Conservation (phyloP, 305 asterid genomes). For the Striga hermonthica region DNA sequence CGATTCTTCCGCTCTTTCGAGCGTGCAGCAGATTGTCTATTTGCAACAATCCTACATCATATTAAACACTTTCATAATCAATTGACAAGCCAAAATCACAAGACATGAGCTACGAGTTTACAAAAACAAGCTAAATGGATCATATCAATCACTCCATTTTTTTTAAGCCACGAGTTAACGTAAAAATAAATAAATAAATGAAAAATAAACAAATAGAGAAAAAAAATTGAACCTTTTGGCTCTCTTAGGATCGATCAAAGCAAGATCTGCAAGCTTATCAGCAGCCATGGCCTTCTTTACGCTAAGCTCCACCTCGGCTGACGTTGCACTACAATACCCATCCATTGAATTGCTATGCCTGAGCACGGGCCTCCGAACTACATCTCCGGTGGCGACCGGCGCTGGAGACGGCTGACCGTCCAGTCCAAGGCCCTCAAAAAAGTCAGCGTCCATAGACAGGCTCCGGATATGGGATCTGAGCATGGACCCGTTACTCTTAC, state of each 20-base stretch:
- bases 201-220: no score
- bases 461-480: conserved; percentile 50
- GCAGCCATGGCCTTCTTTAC: conserved; percentile 62
- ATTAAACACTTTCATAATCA: neutral
- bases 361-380: conserved; percentile 42
- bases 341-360: conserved; percentile 76
- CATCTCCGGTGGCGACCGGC: conserved; percentile 34
- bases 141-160: no score
- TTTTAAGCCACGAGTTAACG: no score
- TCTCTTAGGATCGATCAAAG: conserved; percentile 85
- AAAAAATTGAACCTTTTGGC: conserved; percentile 90
- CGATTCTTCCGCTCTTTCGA: conserved; percentile 77
- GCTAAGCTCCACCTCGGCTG: conserved; percentile 59
- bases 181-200: no score
- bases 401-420: conserved; percentile 39
- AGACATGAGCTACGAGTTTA: no score
- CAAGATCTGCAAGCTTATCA: conserved; percentile 71
- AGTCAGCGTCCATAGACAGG: conserved; percentile 71
- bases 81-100: neutral
- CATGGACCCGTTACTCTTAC: conserved; percentile 23
- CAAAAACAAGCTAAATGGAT: no score
- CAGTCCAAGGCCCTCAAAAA: conserved; percentile 62
- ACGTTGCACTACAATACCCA: conserved; percentile 59
- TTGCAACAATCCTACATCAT: conserved; percentile 69
- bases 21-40: conserved; percentile 86